Evolutionary conservation across 164 flowering plant genomes (phyloP).

Genomic region (Santalum album): DNA sequence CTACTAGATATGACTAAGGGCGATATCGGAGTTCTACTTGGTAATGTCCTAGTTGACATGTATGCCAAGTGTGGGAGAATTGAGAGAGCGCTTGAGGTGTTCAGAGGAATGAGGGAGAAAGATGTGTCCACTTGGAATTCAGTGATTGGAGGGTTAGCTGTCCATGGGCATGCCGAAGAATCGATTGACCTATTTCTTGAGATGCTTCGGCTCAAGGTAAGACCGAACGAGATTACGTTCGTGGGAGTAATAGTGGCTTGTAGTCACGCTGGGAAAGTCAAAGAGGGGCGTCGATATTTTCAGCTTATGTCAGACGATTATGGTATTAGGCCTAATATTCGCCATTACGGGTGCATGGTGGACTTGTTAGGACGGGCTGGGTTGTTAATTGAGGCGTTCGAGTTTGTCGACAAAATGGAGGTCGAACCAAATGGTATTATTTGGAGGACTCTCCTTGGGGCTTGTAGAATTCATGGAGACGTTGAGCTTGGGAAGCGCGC

Average conservation of each 20-base stretch:
- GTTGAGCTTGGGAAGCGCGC: constrained; percentile 51
- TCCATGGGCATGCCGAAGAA: constrained; percentile 47
- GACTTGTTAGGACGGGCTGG: constrained; percentile 69
- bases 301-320: constrained; percentile 38
- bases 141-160: constrained; percentile 46
- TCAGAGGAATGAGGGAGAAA: constrained; percentile 37
- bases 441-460: constrained; percentile 74
- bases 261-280: constrained; percentile 62
- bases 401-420: constrained; percentile 42
- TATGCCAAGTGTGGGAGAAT: constrained; percentile 71
- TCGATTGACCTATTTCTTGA: constrained; percentile 32
- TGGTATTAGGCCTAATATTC: constrained; percentile 49
- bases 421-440: constrained; percentile 53
- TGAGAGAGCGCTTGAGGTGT: constrained; percentile 37
- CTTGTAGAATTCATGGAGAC: constrained; percentile 56
- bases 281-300: constrained; percentile 47
- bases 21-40: constrained; percentile 25
- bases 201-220: constrained; percentile 31
- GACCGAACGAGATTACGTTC: constrained; percentile 58
- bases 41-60: constrained; percentile 65
- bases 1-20: constrained; percentile 34
- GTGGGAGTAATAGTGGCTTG: constrained; percentile 58
- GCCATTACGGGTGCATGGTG: constrained; percentile 72
- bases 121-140: constrained; percentile 61
- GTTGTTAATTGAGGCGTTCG: constrained; percentile 45